Percentiles rank a stretch among this genome's conserved stretches.
Conservation (phyloP, 441 rosid species). For the Raphanus hybrid region DNA sequence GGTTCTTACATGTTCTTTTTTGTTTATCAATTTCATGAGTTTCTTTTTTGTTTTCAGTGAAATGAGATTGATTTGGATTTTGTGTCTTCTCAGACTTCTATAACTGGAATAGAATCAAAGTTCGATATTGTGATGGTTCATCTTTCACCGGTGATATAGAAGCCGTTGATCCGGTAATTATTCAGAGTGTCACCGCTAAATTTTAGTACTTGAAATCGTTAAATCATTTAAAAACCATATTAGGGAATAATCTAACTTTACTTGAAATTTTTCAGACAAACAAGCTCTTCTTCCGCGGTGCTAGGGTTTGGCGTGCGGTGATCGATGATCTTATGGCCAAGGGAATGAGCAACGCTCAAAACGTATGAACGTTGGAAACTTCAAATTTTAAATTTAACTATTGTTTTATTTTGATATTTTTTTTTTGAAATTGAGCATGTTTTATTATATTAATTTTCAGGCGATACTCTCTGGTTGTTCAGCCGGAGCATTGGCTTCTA, state of each 20-base stretch:
- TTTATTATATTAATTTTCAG: constrained; percentile 40
- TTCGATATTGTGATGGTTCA: constrained; percentile 90
- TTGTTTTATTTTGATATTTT: neutral
- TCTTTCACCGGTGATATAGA: constrained; percentile 88
- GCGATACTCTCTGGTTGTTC: constrained; percentile 98
- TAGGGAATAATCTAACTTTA: constrained; percentile 1
- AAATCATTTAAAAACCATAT: constrained; percentile 9
- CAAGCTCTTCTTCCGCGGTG: constrained; percentile 80
- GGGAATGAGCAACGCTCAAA: constrained; percentile 85
- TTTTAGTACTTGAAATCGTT: neutral
- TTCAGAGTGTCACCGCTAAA: neutral
- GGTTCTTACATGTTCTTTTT: constrained; percentile 46
- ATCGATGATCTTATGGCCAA: constrained; percentile 81
- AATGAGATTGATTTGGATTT: constrained; percentile 15
- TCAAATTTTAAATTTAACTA: neutral
- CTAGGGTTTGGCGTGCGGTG: constrained; percentile 77
- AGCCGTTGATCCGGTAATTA: constrained; percentile 72
- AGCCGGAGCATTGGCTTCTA: constrained; percentile 95
- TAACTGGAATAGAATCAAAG: constrained; percentile 93
- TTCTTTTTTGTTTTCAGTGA: neutral
- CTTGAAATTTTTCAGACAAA: constrained; percentile 48
- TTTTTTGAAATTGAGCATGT: neutral
- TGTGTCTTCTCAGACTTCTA: constrained; percentile 58
- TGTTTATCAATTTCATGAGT: neutral
- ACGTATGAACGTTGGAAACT: constrained; percentile 47